Conservation (phyloP, 345 rosid genomes). For the Brassica nigra region DNA sequence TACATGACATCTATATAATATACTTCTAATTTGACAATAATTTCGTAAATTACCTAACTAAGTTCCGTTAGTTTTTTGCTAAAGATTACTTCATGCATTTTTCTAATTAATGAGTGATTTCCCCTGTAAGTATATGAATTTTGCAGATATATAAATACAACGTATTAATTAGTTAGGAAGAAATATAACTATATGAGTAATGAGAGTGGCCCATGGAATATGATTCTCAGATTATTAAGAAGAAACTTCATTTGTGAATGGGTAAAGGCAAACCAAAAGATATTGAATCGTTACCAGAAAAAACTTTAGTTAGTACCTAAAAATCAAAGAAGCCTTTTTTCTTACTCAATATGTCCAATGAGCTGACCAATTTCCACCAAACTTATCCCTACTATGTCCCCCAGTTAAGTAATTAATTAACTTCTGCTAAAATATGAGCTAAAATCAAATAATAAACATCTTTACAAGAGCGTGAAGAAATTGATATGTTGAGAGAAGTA, state of each 20-base stretch:
- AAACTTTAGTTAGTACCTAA: conserved; percentile 33
- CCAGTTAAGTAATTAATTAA: conserved; percentile 9
- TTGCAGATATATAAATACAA: background rate
- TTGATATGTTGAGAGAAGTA: conserved; percentile 40
- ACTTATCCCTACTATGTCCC: conserved; percentile 35
- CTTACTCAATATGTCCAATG: conserved; percentile 40
- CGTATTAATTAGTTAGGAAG: background rate
- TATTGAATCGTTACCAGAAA: conserved; percentile 11
- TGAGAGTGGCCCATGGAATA: background rate
- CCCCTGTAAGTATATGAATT: background rate
- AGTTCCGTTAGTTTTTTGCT: background rate
- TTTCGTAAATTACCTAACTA: background rate
- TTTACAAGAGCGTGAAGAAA: background rate
- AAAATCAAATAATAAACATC: background rate
- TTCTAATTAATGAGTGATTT: background rate
- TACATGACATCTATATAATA: conserved; percentile 3
- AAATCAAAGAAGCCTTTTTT: conserved; percentile 38
- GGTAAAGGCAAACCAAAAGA: conserved; percentile 28
- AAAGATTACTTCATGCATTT: conserved; percentile 1
- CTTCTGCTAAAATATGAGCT: background rate
- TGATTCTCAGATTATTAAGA: background rate
- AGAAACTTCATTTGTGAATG: conserved; percentile 30
- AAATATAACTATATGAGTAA: background rate
- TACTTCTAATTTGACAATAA: background rate
- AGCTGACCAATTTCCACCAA: conserved; percentile 45